A percentile compares a stretch with the other conserved stretches of the same genome.
These are phyloP conservation scores for Candida nanaspora DNA, from an alignment of 805 yeast genomes.

Conservation along the genomic window DNA sequence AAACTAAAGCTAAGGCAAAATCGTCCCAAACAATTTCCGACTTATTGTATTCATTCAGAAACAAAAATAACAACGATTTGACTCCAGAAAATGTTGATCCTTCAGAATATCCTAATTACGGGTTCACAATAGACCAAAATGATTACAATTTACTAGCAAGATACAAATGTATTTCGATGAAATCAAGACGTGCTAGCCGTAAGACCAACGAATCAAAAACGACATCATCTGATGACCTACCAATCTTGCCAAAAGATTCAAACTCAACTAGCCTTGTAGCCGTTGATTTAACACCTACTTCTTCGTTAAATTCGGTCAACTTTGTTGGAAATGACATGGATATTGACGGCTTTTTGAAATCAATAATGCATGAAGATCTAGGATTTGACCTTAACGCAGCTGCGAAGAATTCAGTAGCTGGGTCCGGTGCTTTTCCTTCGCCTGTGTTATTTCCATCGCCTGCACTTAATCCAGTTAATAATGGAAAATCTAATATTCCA, in stretches of 20 bases:
- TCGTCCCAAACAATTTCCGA: not conserved
- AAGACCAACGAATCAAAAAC: no score
- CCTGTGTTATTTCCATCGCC: not conserved
- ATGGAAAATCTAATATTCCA: not conserved
- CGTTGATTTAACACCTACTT: not conserved
- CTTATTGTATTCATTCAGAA: no score
- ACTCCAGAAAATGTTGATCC: not conserved
- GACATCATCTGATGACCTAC: no score
- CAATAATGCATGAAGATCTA: not conserved
- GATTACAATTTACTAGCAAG: not conserved
- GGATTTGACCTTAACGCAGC: not conserved
- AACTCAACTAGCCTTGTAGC: not conserved
- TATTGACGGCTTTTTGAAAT: slow-evolving; percentile 1
- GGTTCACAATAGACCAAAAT: not conserved
- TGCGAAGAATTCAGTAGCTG: not conserved
- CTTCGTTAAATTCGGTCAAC: not conserved
- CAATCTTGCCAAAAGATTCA: no score
- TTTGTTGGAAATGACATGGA: not conserved
- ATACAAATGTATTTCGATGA: not conserved
- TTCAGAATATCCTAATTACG: not conserved
- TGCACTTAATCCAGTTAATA: not conserved
- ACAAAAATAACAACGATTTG: no score
- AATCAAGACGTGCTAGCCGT: no score
- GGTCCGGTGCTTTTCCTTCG: not conserved
- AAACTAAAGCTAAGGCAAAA: slow-evolving; percentile 1